Evolutionary conservation across 2,329 filamentous ascomycete species (phyloP), one percentile per base, ranked within the genome.

Genomic region (Claviceps monticola): DNA sequence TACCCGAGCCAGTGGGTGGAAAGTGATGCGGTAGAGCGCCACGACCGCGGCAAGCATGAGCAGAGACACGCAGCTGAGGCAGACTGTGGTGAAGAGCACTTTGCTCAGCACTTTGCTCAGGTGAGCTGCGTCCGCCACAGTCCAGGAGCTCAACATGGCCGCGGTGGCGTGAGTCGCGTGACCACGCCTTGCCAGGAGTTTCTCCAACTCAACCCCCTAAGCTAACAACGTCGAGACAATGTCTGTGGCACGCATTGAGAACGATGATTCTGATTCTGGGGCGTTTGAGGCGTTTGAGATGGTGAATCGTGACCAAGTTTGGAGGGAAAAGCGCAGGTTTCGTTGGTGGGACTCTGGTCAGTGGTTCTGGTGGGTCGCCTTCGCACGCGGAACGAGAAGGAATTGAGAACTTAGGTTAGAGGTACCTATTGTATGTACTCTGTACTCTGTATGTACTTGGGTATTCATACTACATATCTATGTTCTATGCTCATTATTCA

Each of bases 1-100:
- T 0, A 76, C 52, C 2, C 59, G 48, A 1, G 74, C 61, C 0
- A 78, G 60, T 0, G 72, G 69, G 45, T 76, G 74, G 2, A 75
- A 54, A 37, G 59, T 60, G 1, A 74, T 56, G 3, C 74, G 63
- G 52, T 75, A 74, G 16, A 54, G 9, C 13, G 26, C 45, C 5
- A 53, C 45, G 13, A 47, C 58, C 17, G 61, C 38, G 13, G 54
- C 57, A 23, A 53, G n/a, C 37, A 59, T 38, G 11, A 58, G 17
- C 5, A 60, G 29, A 11, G 14, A 29, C 11, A 9, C 39, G 43
- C 43, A 43, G 43, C 36, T 34, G 36, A 50, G 11, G 34, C 17
- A 9, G 16, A 46, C 1, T n/a, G 26, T 23, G 16, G n/a, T 14
- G n/a, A 49, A 39, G 8, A 44, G 21, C 26, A 44, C 34, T 23